Conservation (phyloP, 2,329 filamentous ascomycete genomes). For the Tolypocladium nubicola region DNA sequence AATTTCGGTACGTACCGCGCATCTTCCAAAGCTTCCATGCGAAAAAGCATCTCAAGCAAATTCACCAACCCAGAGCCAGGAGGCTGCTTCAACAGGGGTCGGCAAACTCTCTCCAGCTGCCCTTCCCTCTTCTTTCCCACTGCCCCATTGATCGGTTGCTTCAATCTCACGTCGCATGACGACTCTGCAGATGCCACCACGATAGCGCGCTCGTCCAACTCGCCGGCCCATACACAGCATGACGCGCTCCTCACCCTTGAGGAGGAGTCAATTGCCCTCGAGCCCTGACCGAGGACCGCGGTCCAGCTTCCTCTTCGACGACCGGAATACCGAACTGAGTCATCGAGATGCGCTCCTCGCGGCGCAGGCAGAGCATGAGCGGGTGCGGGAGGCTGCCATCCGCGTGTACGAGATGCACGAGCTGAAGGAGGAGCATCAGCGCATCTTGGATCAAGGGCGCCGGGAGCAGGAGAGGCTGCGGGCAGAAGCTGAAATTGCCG, state of each 20-base stretch:
- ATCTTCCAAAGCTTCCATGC: background rate
- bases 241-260: slow-evolving; percentile 32
- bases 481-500: slow-evolving; percentile 32
- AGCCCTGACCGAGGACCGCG: slow-evolving; percentile 37
- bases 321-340: slow-evolving; percentile 49
- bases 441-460: slow-evolving; percentile 32
- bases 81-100: background rate
- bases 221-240: slow-evolving; percentile 16
- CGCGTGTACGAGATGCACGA: slow-evolving; percentile 37
- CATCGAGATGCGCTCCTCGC: slow-evolving; percentile 57
- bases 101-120: background rate
- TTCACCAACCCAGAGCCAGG: background rate
- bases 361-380: slow-evolving; percentile 56
- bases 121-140: background rate
- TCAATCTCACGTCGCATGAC: background rate
- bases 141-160: background rate
- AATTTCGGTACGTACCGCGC: background rate
- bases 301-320: slow-evolving; percentile 50
- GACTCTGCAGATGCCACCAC: slow-evolving; percentile 7
- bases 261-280: slow-evolving; percentile 26
- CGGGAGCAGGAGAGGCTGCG: slow-evolving; percentile 34
- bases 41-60: background rate
- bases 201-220: slow-evolving; percentile 7
- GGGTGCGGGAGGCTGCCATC: slow-evolving; percentile 43
- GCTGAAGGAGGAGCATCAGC: slow-evolving; percentile 31